Base-by-base conservation (phyloP, 345 rosid genomes). In the Bruguiera sexangula region DNA sequence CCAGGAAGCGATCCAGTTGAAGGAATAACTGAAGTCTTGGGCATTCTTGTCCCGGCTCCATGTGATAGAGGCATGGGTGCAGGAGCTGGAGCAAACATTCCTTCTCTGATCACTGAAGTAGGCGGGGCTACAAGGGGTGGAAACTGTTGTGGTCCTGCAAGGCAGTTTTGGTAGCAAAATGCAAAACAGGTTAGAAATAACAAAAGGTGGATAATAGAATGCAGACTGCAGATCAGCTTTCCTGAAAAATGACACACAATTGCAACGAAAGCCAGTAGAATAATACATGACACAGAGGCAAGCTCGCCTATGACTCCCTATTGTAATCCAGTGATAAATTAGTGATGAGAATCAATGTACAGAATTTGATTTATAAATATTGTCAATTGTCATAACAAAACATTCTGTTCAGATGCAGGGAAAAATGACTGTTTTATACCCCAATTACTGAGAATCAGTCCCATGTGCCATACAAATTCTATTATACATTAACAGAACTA, bases 101-200 rank as follows among this genome's bases (percentile, higher is more conserved):
- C 61, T 63, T 87, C 91, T 75, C 62, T 77, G 50, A 65, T 77
- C 65, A 94, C 90, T 13, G 77, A 31, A 60, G 92, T 82, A 70
- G 98, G 98, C 7, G 98, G 98, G 36, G 87, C 90, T 74, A 89
- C 8, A 56, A 94, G 88, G 5, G 88, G 79, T 10, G 92, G 89
- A 64, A 91, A 80, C 72, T 81, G 91, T 81, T 78, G 93, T 1
- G 80, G 78, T 65, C 89, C 98, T 94, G 94, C 87, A 81, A 29
- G 69, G 76, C 50, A 43, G 50, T 66, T 79, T 80, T n/a, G 58
- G 53, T 54, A 65, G 27, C 37, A 59, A 60, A 60, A 60, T 10
- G 51, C 22, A 60, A 70, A 56, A 32, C 11, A 24, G 6, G 50
- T 69, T 26, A 70, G 55, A n/a, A 6, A 6, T 67, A 55, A n/a